Base-by-base conservation (phyloP, 371 early-diverging fungal species). In the Chytridiales sp. region DNA sequence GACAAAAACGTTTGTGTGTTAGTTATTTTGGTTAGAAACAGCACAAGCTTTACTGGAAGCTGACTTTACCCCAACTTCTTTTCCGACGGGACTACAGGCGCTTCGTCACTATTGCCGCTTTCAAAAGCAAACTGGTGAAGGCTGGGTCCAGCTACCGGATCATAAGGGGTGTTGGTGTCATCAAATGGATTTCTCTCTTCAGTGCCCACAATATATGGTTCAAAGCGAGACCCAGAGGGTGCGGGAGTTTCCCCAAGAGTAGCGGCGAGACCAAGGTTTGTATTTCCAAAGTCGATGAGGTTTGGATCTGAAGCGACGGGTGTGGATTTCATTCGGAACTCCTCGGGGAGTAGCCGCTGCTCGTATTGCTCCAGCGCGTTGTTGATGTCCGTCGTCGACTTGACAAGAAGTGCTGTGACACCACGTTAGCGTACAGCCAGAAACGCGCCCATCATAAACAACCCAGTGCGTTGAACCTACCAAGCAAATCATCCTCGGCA, bases 311-410 rank as follows among this genome's bases (percentile, higher is more conserved):
- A 24, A 17, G 52, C 17, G 15, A 38, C 11, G 30, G 4, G 21
- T 15, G 54, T 6, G 11, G 39, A 29, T 4, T 24, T 42, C 34
- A 17, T 4, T 34, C 34, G 41, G 24, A 54, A 19, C 3, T 3
- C 27, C n/a, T 24, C 24, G 6, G 41, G 4, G 4, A 41, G 41
- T 3, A 54, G 17, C 24, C 29, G 29, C 17, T 41, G 41, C 34
- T 38, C 36, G 35, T 54, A 54, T 29, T 54, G 54, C 22, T 54
- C 54, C 4, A 54, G 29, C 19, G 54, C 54, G 17, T 6, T 27
- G 42, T 34, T 27, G 41, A 54, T 22, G 24, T 54, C 54, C 22
- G 24, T 6, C 27, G 38, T 54, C 8, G 41, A 15, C 36, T 54
- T 30, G 27, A 54, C 15, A 6, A 54, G 42, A 17, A 41, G 19